Evolutionary conservation across 2,329 filamentous ascomycete genomes (phyloP), one percentile per base, ranked within the genome.

Genomic region (Proliferodiscus dingleyae): DNA sequence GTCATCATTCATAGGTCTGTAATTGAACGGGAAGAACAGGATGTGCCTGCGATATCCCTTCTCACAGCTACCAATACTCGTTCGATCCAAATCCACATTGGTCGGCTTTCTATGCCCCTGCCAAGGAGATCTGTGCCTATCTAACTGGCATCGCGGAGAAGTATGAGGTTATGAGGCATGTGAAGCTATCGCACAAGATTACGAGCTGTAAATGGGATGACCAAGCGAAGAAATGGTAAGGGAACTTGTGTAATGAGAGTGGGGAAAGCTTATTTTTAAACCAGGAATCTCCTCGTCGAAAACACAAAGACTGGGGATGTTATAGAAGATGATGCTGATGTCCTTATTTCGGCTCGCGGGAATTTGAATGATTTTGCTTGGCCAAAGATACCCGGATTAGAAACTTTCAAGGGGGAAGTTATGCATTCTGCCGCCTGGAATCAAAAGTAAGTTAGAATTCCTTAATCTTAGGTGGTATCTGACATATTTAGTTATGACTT

Each of bases 71-170:
- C 57, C 83, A 87, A 58, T 77, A 76, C 6, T 80, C 78, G 0
- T 87, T 87, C 60, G 71, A 73, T 10, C 81, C 82, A 1, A 87
- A 87, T 47, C 76, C 73, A 0, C 71, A 85, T 51, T 89, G 85
- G 85, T 74, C 73, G 0, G 78, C 85, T 52, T 72, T 81, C 48
- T 88, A 85, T 56, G 76, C 83, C 0, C 75, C 78, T n/a, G 83
- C 83, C 0, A 61, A 66, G 5, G 85, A 89, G 61, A 88, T 89
- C 45, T 67, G 72, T 7, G 72, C 77, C n/a, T 89, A 89, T 60
- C 80, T 82, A 75, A 73, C 83, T 55, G 64, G 66, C 0, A 64
- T 84, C 4, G 81, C 83, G 0, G 68, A 69, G 10, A 85, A 87
- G 54, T 76, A 86, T 61, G 72, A 80, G 41, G 76, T 87, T 1